Evolutionary conservation across 179 eudicot genomes (phyloP), one percentile per base, ranked within the genome.

Genomic region (Spergularia azorica): DNA sequence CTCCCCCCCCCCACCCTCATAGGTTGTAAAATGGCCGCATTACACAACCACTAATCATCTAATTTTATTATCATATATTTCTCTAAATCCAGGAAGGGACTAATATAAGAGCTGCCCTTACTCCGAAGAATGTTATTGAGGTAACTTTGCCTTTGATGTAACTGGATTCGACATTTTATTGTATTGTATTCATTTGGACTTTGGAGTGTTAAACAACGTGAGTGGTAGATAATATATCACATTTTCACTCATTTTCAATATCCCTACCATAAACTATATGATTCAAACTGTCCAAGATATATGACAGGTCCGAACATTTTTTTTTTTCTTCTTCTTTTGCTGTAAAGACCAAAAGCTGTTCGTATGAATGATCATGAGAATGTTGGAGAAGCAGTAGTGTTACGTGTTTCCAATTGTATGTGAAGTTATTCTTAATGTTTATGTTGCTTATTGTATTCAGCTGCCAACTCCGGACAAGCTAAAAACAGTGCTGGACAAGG

Each of bases 401-500:
- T 14, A 1, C 6, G 46, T 26, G 26, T 13, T n/a, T 16, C 75
- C 0, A 51, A 11, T 16, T 11, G 5, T 52, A 10, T 60, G 63
- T 54, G n/a, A n/a, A 20, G 7, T 46, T 17, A 38, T 7, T 38
- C 12, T 50, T 76, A 69, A 10, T 70, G 43, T 32, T 32, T 8
- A 13, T 51, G 16, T 18, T 8, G 18, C 63, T 70, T 41, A 8
- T 58, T 70, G 2, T 74, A 1, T 79, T 72, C 91, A 95, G 99
- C 92, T 95, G 61, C 99, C 99, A 66, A 85, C 83, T 43, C 77
- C 65, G 79, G 99, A 91, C 52, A 74, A 95, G 84, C 97, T 95
- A 18, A 93, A 88, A 89, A 91, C 97, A 41, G 99, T 95, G 79
- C 63, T 93, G 41, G 99, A 95, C 73, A 93, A 95, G 69, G 99